Conservation (phyloP, 768 basidiomycete species). For the Rossbeevera mucosa region DNA sequence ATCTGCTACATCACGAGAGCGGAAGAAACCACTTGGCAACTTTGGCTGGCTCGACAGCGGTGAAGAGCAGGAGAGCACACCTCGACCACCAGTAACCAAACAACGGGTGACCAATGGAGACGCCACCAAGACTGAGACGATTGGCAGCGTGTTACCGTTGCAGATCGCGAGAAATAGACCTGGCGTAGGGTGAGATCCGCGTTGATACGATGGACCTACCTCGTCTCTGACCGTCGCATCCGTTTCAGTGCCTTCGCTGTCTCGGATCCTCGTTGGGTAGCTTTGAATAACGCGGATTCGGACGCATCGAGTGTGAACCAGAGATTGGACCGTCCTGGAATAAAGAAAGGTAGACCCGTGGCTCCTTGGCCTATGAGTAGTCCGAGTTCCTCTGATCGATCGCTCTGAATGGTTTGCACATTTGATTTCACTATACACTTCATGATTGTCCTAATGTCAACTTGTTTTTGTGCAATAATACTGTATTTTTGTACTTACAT, state of each 20-base stretch:
- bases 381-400: slow-evolving; percentile 3
- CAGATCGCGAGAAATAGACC: slow-evolving; percentile 14
- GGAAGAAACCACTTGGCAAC: not conserved
- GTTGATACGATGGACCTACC: not conserved
- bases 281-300: slow-evolving; percentile 18
- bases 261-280: slow-evolving; percentile 9
- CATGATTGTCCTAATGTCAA: too few species aligned
- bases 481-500: not conserved
- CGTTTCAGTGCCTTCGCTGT: not conserved
- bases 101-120: not conserved
- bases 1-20: not conserved
- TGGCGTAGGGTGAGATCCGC: slow-evolving; percentile 12
- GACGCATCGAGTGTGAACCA: slow-evolving; percentile 14
- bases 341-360: not conserved
- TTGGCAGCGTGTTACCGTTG: slow-evolving; percentile 11
- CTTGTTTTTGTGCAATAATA: not conserved
- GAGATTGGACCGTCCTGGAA: slow-evolving; percentile 2
- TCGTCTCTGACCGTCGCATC: not conserved
- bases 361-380: slow-evolving; percentile 14
- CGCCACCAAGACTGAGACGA: not conserved
- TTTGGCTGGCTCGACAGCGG: slow-evolving; percentile 4
- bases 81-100: slow-evolving; percentile 15
- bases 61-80: slow-evolving; percentile 20
- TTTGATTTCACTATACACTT: too few species aligned
- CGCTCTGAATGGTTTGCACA: not conserved